Evolutionary conservation across 2,329 filamentous ascomycete species (phyloP).

Genomic region (Colletotrichum somersetense): DNA sequence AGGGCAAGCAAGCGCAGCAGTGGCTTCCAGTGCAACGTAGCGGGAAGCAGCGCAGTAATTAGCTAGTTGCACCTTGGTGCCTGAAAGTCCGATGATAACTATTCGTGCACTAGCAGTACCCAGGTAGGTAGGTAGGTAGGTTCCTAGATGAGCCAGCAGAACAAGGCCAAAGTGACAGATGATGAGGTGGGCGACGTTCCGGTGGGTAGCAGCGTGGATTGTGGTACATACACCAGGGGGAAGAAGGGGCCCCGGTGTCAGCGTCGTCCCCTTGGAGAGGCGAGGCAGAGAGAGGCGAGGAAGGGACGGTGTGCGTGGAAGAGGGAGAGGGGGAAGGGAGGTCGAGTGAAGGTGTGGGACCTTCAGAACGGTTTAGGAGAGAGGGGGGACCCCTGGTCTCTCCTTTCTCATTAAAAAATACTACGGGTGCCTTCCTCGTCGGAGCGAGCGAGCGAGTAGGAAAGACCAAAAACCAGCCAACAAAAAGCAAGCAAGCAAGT

Average conservation of each 20-base stretch:
- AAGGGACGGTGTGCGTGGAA: neutral
- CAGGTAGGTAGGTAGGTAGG: neutral
- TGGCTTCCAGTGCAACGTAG: slow-evolving; percentile 7
- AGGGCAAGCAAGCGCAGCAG: slow-evolving; percentile 10
- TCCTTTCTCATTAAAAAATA: slow-evolving; percentile 34
- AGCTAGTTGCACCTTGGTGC: slow-evolving; percentile 7
- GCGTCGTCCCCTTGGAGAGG: slow-evolving; percentile 3
- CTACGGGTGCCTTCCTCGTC: slow-evolving; percentile 30
- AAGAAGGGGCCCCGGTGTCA: slow-evolving; percentile 22
- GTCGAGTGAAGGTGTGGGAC: slow-evolving; percentile 23
- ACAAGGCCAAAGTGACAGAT: neutral
- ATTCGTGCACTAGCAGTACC: neutral
- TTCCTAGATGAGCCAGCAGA: neutral
- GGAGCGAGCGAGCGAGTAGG: neutral
- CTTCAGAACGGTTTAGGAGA: slow-evolving; percentile 36
- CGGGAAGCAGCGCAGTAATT: slow-evolving; percentile 1
- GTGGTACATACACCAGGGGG: slow-evolving; percentile 34
- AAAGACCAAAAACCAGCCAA: slow-evolving; percentile 1
- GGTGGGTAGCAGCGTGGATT: slow-evolving; percentile 25
- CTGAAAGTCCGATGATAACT: neutral
- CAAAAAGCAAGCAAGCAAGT: slow-evolving; percentile 9
- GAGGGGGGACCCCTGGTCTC: slow-evolving; percentile 36
- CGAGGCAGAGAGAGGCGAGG: slow-evolving; percentile 8
- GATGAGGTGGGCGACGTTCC: neutral
- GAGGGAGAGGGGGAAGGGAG: slow-evolving; percentile 20